Evolutionary conservation across 495 filamentous ascomycete species (phyloP), one percentile per base, ranked within the genome.

Genomic region (Acidiella bohemica): DNA sequence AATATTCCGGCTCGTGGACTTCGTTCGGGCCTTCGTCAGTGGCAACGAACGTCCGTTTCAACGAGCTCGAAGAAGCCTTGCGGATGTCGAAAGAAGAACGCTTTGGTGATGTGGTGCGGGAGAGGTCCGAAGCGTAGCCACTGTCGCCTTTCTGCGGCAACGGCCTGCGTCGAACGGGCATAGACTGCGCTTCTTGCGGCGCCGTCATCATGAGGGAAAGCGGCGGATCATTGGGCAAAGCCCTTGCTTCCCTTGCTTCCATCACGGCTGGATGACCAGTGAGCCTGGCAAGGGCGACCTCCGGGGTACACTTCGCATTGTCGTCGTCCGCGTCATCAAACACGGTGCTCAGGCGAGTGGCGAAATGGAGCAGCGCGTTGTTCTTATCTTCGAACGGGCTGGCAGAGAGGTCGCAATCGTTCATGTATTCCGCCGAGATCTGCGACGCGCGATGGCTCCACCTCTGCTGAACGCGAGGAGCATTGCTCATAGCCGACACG

Each of bases 111-210:
- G 5, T 31, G 13, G 19, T 12, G 16, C 23, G 27, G 1, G 29
- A 16, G 14, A 14, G 21, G 42, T 50, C 39, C n/a, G 50, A 39
- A n/a, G 40, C 34, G 41, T 53, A 35, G 13, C 53, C 53, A 36
- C 45, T 54, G 41, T 53, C 40, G 8, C 10, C 13, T 14, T 42
- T 48, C n/a, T 37, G 39, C 11, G 44, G 44, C 32, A 12, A 34
- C 12, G 32, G 32, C 32, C 8, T 20, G 11, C 32, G 21, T 34
- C 4, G 32, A 34, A 14, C 5, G 18, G 18, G 13, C 4, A 8
- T 18, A n/a, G n/a, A n/a, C n/a, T n/a, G n/a, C n/a, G n/a, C n/a
- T n/a, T n/a, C n/a, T n/a, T n/a, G n/a, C n/a, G n/a, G n/a, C n/a
- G n/a, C n/a, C n/a, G n/a, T n/a, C n/a, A n/a, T n/a, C n/a, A n/a